These are phyloP conservation scores for Populus trichocarpa DNA, from an alignment of 441 rosid genomes.

Conservation along the genomic window DNA sequence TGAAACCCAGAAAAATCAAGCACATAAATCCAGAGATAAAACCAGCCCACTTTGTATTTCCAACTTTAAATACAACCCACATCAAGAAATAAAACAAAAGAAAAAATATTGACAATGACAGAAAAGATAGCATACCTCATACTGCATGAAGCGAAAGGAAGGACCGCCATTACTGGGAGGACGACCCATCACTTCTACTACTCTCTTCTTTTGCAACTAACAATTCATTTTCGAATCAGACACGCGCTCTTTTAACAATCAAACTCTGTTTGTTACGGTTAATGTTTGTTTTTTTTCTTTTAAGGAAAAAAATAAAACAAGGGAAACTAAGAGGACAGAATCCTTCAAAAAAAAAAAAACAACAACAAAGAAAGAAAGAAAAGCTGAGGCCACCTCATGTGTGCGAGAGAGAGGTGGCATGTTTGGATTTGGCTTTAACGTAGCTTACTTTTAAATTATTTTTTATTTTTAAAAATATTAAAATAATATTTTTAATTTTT, in stretches of 20 bases:
- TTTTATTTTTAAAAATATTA: too few relatives aligned
- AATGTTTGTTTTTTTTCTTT: neutral
- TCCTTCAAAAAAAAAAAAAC: too few relatives aligned
- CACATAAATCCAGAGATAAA: neutral
- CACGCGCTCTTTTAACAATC: neutral
- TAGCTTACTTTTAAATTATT: too few relatives aligned
- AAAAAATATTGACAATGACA: neutral
- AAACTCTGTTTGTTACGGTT: neutral
- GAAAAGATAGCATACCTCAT: constrained; percentile 49
- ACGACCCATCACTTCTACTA: constrained; percentile 54
- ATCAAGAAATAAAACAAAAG: neutral
- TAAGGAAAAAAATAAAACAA: too few relatives aligned
- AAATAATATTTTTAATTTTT: too few relatives aligned
- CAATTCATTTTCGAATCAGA: constrained; percentile 4
- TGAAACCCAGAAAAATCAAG: neutral
- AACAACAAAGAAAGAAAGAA: too few relatives aligned
- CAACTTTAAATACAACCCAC: neutral
- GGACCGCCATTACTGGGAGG: constrained; percentile 96
- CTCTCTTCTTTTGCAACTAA: neutral
- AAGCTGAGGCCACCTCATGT: neutral
- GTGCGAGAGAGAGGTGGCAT: too few relatives aligned
- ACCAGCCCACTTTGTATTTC: constrained; percentile 15
- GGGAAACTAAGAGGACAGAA: neutral
- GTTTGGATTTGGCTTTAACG: too few relatives aligned
- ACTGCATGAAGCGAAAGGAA: constrained; percentile 73